Percentiles rank a stretch among this genome's conserved stretches.
These are phyloP conservation scores for Nematodospora valgi DNA, from an alignment of 805 yeast species.

Conservation along the genomic window DNA sequence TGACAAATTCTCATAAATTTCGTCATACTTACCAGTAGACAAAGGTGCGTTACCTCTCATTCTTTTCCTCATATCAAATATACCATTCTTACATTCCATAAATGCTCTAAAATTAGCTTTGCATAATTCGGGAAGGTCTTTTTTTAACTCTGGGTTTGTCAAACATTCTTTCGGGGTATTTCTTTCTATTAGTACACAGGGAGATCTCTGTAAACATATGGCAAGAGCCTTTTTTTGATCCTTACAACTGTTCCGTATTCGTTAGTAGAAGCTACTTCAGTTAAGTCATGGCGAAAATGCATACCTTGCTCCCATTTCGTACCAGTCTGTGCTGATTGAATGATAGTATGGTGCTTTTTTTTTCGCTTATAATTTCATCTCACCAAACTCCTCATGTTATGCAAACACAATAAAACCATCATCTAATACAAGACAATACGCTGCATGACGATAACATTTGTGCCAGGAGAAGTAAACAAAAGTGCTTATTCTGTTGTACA, in stretches of 20 bases:
- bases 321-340: not conserved
- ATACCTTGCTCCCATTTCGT: conserved; percentile 52
- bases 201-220: conserved; percentile 90
- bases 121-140: conserved; percentile 83
- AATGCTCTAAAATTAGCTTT: conserved; percentile 80
- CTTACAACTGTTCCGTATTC: conserved; percentile 58
- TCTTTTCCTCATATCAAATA: conserved; percentile 86
- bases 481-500: conserved; percentile 54
- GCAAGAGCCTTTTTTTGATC: conserved; percentile 96
- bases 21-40: conserved; percentile 90
- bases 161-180: conserved; percentile 87
- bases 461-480: conserved; percentile 82
- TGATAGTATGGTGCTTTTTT: not conserved
- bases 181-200: conserved; percentile 89
- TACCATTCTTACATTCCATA: conserved; percentile 87
- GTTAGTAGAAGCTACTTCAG: conserved; percentile 1
- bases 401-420: not conserved
- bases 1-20: conserved; percentile 74
- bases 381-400: not conserved
- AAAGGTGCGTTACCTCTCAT: conserved; percentile 92
- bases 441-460: conserved; percentile 65
- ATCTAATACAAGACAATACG: too few species aligned
- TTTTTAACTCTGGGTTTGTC: conserved; percentile 70
- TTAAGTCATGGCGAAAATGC: too few species aligned
- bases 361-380: not conserved